These are phyloP conservation scores for Vigna hirtella DNA, from an alignment of 306 rosid genomes.

Conservation along the genomic window DNA sequence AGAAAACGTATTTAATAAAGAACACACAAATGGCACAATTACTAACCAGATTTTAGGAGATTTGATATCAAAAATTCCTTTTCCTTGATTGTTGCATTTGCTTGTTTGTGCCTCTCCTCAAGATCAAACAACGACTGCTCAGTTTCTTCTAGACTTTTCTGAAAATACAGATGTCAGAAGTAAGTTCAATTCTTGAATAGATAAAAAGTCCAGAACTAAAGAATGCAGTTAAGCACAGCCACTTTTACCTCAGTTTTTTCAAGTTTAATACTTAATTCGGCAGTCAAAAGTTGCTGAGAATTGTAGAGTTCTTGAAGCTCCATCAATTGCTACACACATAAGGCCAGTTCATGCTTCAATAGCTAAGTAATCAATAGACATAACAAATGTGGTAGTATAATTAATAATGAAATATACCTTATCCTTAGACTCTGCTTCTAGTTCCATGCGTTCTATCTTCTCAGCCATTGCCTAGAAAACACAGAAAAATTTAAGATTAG, in stretches of 20 bases:
- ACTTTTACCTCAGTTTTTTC: constrained; percentile 85
- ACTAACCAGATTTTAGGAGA: constrained; percentile 92
- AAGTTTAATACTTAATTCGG: constrained; percentile 81
- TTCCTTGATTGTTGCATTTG: constrained; percentile 94
- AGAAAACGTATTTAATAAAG: background rate
- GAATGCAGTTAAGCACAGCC: background rate
- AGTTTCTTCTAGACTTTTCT: constrained; percentile 89
- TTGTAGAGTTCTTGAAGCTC: constrained; percentile 93
- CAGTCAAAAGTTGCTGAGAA: constrained; percentile 82
- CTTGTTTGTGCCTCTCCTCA: constrained; percentile 92
- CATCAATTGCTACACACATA: constrained; percentile 72
- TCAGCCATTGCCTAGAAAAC: constrained; percentile 89
- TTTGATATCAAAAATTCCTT: constrained; percentile 89
- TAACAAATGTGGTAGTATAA: constrained; percentile 28
- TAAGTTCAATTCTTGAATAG: constrained; percentile 37
- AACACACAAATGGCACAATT: constrained; percentile 2
- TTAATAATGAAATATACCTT: constrained; percentile 64
- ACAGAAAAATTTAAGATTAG: constrained; percentile 34
- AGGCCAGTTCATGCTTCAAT: constrained; percentile 33
- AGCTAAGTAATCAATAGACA: constrained; percentile 7
- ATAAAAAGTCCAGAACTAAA: constrained; percentile 34
- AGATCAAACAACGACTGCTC: constrained; percentile 82
- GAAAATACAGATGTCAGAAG: constrained; percentile 46
- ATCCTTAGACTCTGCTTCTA: constrained; percentile 89
- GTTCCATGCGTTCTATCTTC: constrained; percentile 97